Base-by-base conservation (phyloP, 805 yeast species). In the Limtongia smithiae region DNA sequence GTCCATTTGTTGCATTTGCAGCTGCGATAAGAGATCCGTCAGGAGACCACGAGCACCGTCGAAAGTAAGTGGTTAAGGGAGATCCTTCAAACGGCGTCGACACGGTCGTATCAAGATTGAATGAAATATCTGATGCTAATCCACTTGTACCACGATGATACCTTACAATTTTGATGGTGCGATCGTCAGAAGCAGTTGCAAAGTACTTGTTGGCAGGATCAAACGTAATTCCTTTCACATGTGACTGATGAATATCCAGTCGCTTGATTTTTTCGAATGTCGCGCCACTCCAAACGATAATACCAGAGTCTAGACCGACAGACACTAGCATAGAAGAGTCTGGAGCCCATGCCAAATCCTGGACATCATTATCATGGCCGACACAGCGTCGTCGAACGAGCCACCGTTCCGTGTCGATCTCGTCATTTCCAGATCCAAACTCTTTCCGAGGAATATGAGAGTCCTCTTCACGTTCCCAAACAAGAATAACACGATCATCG, bases 141-240 rank as follows among this genome's bases (percentile, higher is more conserved):
- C 84, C 78, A 11, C 81, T 76, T 8, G 28, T 9, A 9, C 28
- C 28, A 50, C 82, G 80, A 59, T 88, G 88, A 65, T 90, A 93
- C 49, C 97, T 74, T 64, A 91, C 86, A 24, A 93, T 80, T 50
- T 95, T 77, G 41, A 91, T 81, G 0, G 96, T 84, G 62, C 98
- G 75, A 68, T 93, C 99, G 68, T 93, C 99, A 1, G 96, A 85
- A 20, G 94, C 90, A 0, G 99, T 91, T 6, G 96, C 97, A 71
- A 93, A 93, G 66, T 88, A 93, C 69, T 93, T 93, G 66, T 89
- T 89, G 2, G 98, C 98, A 0, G 99, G 99, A 65, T 93, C 99
- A 67, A 93, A 93, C 1, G 91, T 91, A 11, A 93, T 86, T 49
- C 98, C 97, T 67, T 93, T 93, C 24, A 93, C 97, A 70, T 86